Evolutionary conservation across 2,329 filamentous ascomycete species (phyloP), one percentile per base, ranked within the genome.

Genomic region (Rutstroemia sp.): DNA sequence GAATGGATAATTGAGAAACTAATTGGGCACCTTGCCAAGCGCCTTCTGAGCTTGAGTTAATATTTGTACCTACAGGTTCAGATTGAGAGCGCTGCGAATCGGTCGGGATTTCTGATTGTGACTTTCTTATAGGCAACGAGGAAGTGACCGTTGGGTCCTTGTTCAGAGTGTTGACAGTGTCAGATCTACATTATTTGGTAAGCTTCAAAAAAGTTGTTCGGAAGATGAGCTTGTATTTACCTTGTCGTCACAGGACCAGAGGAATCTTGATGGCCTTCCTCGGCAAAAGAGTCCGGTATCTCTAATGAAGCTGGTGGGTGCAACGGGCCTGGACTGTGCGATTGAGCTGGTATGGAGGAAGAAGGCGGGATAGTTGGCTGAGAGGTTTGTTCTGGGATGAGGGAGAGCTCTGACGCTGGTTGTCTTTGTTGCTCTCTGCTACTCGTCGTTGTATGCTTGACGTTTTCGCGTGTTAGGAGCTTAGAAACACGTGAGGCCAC

Each of bases 11-110:
- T 48, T 46, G 52, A n/a, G 58, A 59, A 10, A 54, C 51, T 4
- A 54, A 45, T 56, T 57, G 51, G 36, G 60, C 52, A 42, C 57
- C 48, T 48, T 62, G 53, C 56, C 60, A 61, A 55, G 38, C 55
- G 27, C 47, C 40, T 27, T 56, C 58, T 30, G 57, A 53, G 17
- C 51, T 57, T 14, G 53, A 58, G 7, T 54, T 9, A 21, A 40
- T n/a, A n/a, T 19, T 34, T 17, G 56, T 38, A 17, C 16, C 49
- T 25, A 51, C 19, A 12, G 53, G 55, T 12, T 30, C 16, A 39
- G 55, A 54, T n/a, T 55, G 53, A 25, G 38, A 45, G 17, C 38
- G 53, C 25, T 55, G 53, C 39, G 53, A 51, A 16, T 51, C 38
- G 3, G 53, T 40, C 9, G 25, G 14, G 12, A 23, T 45, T 21